These are phyloP conservation scores for Blastobotrys buckinghamii DNA, from an alignment of 1,139 yeast species.

Conservation along the genomic window DNA sequence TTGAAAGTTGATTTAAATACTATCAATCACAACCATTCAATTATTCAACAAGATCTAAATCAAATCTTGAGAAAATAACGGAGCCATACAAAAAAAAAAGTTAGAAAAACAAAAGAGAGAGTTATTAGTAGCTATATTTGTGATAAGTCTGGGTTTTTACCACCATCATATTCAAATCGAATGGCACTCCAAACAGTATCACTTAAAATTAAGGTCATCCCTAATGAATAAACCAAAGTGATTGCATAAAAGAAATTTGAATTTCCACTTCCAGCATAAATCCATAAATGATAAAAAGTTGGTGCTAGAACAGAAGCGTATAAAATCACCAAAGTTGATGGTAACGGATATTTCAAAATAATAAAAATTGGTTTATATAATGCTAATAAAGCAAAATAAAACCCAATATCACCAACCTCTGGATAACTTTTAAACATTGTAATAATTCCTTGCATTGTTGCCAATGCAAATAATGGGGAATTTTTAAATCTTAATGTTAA, in stretches of 20 bases:
- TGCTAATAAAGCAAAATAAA: slow-evolving; percentile 56
- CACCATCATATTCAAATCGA: slow-evolving; percentile 61
- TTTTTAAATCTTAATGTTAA: slow-evolving; percentile 57
- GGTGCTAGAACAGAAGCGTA: slow-evolving; percentile 66
- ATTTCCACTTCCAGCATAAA: slow-evolving; percentile 89
- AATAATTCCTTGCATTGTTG: slow-evolving; percentile 59
- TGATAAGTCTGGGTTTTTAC: slow-evolving; percentile 26
- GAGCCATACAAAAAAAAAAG: slow-evolving; percentile 3
- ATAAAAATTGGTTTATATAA: slow-evolving; percentile 43
- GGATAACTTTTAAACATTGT: slow-evolving; percentile 83
- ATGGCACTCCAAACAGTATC: slow-evolving; percentile 83
- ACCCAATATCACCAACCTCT: slow-evolving; percentile 74
- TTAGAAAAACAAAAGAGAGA: neutral
- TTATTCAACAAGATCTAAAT: slow-evolving; percentile 11
- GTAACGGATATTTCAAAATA: slow-evolving; percentile 39
- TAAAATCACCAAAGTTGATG: slow-evolving; percentile 41
- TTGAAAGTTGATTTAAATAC: slow-evolving; percentile 26
- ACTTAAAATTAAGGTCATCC: slow-evolving; percentile 60
- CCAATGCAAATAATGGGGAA: slow-evolving; percentile 57
- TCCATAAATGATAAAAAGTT: slow-evolving; percentile 91
- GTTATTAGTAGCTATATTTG: slow-evolving; percentile 17
- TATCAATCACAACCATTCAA: slow-evolving; percentile 20
- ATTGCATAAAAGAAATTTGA: slow-evolving; percentile 95
- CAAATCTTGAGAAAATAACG: neutral
- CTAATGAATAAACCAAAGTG: slow-evolving; percentile 72